Base-by-base conservation (phyloP, 768 basidiomycete genomes). In the Melanogaster broomeanus region DNA sequence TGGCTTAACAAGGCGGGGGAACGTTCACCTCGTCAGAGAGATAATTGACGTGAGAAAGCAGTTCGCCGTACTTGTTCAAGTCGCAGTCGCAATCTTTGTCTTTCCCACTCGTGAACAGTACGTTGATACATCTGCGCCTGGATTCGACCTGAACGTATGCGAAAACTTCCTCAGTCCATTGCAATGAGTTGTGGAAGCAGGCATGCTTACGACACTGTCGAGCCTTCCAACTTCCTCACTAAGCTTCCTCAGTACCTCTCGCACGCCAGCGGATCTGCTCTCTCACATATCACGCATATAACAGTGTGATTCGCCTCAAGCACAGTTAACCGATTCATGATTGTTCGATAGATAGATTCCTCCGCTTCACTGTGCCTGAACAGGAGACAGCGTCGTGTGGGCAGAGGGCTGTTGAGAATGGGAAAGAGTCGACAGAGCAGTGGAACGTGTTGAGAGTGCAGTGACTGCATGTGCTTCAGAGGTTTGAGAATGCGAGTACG, bases 271-370 rank as follows among this genome's bases (percentile, higher is more conserved):
- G 0, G 85, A n/a, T 88, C 62, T 98, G 96, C 63, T 95, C 93
- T 60, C 94, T 93, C 12, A 97, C 85, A 64, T 97, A 98, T 16
- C 84, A 70, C 19, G 85, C 80, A 39, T 91, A 87, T 4, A 98
- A 76, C 0, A n/a, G 91, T 91, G 42, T 93, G 88, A 60, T 95
- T 97, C 9, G 80, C 80, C 68, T 98, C 95, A 13, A 98, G 78
- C 6, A 83, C 81, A 3, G 83, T 81, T 11, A 99, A 78, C 7
- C 94, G 86, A 59, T 97, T 96, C 84, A 95, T 95, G 59, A 98
- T 99, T 12, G 88, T 91, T 8, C 93, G 87, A 61, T 97, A 98
- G 57, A 99, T 94, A 2, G 93, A 95, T 66, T 99, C 97, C 21
- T n/a, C 90, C 91, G 12, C 59, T 43, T 49, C 66, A 57, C 11